Percentiles rank a stretch among this genome's conserved stretches.
phyloP scores from a whole-genome alignment of 2,329 filamentous ascomycete species.

The Diaporthe destruens region DNA sequence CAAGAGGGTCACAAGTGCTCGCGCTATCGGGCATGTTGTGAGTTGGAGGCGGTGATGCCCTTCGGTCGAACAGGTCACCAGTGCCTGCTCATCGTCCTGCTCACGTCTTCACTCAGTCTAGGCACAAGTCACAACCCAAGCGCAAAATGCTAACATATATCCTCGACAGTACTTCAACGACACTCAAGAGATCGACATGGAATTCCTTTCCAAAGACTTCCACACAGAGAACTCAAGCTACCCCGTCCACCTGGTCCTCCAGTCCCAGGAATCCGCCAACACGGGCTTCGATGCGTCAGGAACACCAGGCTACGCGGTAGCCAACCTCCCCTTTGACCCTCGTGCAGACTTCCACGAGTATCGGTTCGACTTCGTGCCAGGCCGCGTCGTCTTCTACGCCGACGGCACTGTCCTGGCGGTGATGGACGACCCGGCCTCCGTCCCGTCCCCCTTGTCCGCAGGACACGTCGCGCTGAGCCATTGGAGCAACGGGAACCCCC shows the following conservation, averaged over 20 bases:
- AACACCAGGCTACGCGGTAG: conserved; percentile 65
- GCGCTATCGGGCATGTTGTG: not conserved
- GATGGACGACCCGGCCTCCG: conserved; percentile 64
- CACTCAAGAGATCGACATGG: conserved; percentile 84
- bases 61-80: not conserved
- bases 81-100: not conserved
- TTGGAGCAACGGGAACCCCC: conserved; percentile 80
- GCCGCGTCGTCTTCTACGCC: conserved; percentile 75
- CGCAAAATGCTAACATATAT: conserved; percentile 37
- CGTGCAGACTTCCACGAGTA: conserved; percentile 79
- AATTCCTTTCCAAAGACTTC: conserved; percentile 79
- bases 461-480: conserved; percentile 80
- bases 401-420: conserved; percentile 70
- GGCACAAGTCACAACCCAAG: not conserved
- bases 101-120: not conserved
- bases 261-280: conserved; percentile 70
- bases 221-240: conserved; percentile 62
- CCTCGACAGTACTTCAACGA: conserved; percentile 77
- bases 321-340: conserved; percentile 75
- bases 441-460: conserved; percentile 64
- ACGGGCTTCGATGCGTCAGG: conserved; percentile 72
- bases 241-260: conserved; percentile 80
- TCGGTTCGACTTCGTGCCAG: conserved; percentile 79
- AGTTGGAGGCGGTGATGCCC: not conserved
- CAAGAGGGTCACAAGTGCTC: not conserved